These are phyloP conservation scores for Ziziphus jujuba DNA, from an alignment of 306 rosid genomes.

Conservation along the genomic window DNA sequence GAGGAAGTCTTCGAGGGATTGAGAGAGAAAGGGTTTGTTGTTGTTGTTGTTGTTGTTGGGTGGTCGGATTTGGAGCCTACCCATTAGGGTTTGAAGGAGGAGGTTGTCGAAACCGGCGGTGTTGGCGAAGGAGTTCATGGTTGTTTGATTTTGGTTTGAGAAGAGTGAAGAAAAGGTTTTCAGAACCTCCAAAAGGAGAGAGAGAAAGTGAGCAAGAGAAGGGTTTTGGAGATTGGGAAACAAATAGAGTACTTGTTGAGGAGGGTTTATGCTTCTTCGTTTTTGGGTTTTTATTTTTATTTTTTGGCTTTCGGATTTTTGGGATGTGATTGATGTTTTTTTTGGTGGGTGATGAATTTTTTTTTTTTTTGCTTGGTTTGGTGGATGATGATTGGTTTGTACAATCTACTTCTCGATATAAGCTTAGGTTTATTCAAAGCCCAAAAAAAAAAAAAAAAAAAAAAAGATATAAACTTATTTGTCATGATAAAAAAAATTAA, in stretches of 20 bases:
- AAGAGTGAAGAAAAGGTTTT: neutral
- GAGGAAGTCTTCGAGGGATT: slow-evolving; percentile 78
- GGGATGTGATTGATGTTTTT: too few species aligned
- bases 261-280: neutral
- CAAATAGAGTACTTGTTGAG: too few species aligned
- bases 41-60: slow-evolving; percentile 11
- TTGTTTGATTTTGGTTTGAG: slow-evolving; percentile 13
- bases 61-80: slow-evolving; percentile 63
- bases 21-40: slow-evolving; percentile 28
- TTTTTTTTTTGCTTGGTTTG: too few species aligned
- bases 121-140: slow-evolving; percentile 57
- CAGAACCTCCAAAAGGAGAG: too few species aligned
- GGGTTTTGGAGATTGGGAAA: slow-evolving; percentile 21
- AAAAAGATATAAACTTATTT: too few species aligned
- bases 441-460: too few species aligned
- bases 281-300: slow-evolving; percentile 1
- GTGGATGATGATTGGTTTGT: too few species aligned
- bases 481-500: too few species aligned
- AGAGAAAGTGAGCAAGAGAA: neutral
- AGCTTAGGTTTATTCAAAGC: too few species aligned
- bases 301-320: too few species aligned
- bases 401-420: too few species aligned
- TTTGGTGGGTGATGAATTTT: too few species aligned
- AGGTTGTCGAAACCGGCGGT: slow-evolving; percentile 52
- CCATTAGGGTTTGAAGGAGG: slow-evolving; percentile 70